Evolutionary conservation across 2,329 filamentous ascomycete genomes (phyloP), one percentile per base, ranked within the genome.

Genomic region (Raffaelea deltoideospora): DNA sequence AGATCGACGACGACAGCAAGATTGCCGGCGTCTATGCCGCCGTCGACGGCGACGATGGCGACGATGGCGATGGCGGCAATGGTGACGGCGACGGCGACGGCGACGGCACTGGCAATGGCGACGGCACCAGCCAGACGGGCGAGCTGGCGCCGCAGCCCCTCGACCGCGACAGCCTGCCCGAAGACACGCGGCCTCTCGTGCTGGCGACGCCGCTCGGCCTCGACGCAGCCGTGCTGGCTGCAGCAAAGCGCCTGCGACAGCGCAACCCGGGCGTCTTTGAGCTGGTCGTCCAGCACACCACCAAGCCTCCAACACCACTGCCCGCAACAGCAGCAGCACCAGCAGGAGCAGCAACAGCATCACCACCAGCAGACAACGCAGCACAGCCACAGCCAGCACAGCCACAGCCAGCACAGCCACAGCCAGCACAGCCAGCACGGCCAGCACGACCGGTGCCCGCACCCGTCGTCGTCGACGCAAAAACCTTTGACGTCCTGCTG

Each of bases 1-100:
- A 80, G 55, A 81, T 94, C 33, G 86, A 94, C 38, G 78, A 86
- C 45, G 77, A 81, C 29, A 81, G 80, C 51, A 82, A 84, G 42
- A 66, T 79, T 23, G 65, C 66, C 37, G 50, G 61, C 24, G 60
- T 79, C 11, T 79, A 79, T 23, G 79, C 80, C 51, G 82, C 82
- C 39, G 66, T 77, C 28, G 64, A 65, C 37, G 51, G 60, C 26
- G 61, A 78, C 10, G 78, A 76, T 41, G 56, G 57, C 8, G 56
- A 53, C 3, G 49, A 53, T 9, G 49, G 54, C 6, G 58, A 57
- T 3, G 1, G 34, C 13, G 2, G 24, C n/a, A 4, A 11, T 5
- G 37, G 15, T 10, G 35, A 21, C 6, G 23, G 10, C n/a, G 33
- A 19, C 23, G 33, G 18, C 6, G 21, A 13, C 19, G 24, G 21